phyloP scores from a whole-genome alignment of 768 basidiomycete genomes.

The Leucosporidium scottii region DNA sequence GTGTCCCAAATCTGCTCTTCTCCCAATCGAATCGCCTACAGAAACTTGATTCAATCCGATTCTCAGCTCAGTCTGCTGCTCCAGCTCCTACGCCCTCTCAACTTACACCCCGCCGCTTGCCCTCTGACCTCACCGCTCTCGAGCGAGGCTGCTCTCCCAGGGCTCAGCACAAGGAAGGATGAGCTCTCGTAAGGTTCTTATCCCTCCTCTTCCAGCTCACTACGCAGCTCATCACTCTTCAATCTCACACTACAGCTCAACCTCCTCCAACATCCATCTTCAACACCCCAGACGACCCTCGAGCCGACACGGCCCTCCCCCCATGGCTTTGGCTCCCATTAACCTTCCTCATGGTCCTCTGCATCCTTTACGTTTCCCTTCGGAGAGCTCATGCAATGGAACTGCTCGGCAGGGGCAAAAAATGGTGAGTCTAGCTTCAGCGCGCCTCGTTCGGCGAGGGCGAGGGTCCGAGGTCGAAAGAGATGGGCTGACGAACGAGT shows the following conservation, averaged over 20 bases:
- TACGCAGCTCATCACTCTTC: too few species aligned
- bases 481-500: neutral
- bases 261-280: neutral
- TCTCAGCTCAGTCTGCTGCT: too few species aligned
- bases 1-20: too few species aligned
- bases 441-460: neutral
- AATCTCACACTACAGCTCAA: neutral
- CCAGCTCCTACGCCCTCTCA: too few species aligned
- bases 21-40: too few species aligned
- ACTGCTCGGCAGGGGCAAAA: neutral
- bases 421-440: constrained; percentile 7
- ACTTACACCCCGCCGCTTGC: too few species aligned
- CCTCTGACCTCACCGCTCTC: neutral
- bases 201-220: too few species aligned
- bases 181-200: neutral
- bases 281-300: constrained; percentile 22
- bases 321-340: constrained; percentile 28
- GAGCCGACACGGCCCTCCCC: constrained; percentile 1
- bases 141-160: too few species aligned
- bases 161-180: too few species aligned
- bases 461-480: neutral
- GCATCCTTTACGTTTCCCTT: constrained; percentile 23
- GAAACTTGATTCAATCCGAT: too few species aligned
- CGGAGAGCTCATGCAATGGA: constrained; percentile 2
- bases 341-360: constrained; percentile 4